phyloP scores from a whole-genome alignment of 1,284 basidiomycete species.

The Tremellales sp. region DNA sequence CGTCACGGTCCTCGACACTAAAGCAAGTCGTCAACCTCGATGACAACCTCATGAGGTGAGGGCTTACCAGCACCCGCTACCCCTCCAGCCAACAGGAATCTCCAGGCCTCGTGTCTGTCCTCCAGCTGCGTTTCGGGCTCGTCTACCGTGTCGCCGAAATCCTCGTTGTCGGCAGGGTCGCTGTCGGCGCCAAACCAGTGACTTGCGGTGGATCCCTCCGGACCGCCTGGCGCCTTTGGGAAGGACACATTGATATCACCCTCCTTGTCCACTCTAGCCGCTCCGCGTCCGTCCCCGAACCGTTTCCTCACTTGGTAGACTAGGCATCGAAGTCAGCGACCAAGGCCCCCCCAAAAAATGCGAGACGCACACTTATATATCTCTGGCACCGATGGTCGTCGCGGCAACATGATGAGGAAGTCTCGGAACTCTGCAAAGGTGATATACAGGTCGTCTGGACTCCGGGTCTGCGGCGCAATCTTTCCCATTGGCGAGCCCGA shows the following conservation, averaged over 20 bases:
- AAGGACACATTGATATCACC: conserved; percentile 55
- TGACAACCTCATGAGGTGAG: background rate
- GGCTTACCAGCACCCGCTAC: conserved; percentile 81
- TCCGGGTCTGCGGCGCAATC: conserved; percentile 16
- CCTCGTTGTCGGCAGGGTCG: conserved; percentile 48
- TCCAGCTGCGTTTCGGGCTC: conserved; percentile 63
- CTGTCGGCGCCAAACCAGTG: conserved; percentile 24
- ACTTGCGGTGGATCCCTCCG: conserved; percentile 17
- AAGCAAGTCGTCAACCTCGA: background rate
- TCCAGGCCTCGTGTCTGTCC: conserved; percentile 69
- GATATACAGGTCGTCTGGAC: conserved; percentile 50
- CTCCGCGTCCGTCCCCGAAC: conserved; percentile 69
- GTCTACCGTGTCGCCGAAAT: conserved; percentile 53
- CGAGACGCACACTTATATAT: conserved; percentile 61
- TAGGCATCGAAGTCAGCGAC: conserved; percentile 7
- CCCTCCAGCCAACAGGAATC: conserved; percentile 89
- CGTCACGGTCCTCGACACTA: conserved; percentile 91
- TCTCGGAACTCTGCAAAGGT: conserved; percentile 83
- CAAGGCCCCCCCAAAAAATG: background rate
- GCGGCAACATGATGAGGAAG: conserved; percentile 80
- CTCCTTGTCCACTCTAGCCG: conserved; percentile 79
- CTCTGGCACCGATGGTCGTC: conserved; percentile 72
- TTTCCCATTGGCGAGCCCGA: conserved; percentile 59
- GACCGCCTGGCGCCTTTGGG: conserved; percentile 32
- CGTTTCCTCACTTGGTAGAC: conserved; percentile 69